Percentiles rank a stretch among this genome's conserved stretches.
phyloP scores from a whole-genome alignment of 2,329 filamentous ascomycete genomes.

The Cytospora paraplurivora region DNA sequence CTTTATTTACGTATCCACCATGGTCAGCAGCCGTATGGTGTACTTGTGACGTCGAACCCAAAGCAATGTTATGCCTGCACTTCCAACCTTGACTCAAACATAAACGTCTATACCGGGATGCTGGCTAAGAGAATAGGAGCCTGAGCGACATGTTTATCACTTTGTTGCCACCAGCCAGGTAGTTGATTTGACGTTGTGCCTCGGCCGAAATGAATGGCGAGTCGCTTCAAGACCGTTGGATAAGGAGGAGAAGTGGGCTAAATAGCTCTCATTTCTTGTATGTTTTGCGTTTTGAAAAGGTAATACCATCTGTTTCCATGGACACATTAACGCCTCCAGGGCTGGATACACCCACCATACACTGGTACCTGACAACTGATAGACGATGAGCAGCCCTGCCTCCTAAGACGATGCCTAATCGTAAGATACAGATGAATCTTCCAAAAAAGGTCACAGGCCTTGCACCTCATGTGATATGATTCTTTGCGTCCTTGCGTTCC shows the following conservation, averaged over 20 bases:
- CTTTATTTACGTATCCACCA: background rate
- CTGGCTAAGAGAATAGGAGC: background rate
- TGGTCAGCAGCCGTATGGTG: background rate
- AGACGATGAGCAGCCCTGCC: constrained; percentile 15
- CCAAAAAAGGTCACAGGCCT: constrained; percentile 14
- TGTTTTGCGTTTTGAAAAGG: constrained; percentile 4
- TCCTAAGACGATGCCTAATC: constrained; percentile 25
- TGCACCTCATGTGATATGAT: constrained; percentile 12
- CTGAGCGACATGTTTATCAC: background rate
- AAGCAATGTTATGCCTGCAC: background rate
- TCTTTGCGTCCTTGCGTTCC: background rate
- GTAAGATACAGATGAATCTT: constrained; percentile 28
- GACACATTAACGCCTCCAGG: background rate
- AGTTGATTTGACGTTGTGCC: background rate
- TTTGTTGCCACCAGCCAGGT: background rate
- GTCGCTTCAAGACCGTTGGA: background rate
- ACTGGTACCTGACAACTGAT: constrained; percentile 20
- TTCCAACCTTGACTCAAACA: background rate
- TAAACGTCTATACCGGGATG: background rate
- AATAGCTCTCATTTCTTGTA: constrained; percentile 12
- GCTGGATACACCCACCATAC: constrained; percentile 7
- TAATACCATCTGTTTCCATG: constrained; percentile 8
- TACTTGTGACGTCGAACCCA: background rate
- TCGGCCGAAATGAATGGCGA: background rate
- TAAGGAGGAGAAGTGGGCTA: background rate